phyloP scores from a whole-genome alignment of 495 filamentous ascomycete genomes.

The Cenococcum geophilum region DNA sequence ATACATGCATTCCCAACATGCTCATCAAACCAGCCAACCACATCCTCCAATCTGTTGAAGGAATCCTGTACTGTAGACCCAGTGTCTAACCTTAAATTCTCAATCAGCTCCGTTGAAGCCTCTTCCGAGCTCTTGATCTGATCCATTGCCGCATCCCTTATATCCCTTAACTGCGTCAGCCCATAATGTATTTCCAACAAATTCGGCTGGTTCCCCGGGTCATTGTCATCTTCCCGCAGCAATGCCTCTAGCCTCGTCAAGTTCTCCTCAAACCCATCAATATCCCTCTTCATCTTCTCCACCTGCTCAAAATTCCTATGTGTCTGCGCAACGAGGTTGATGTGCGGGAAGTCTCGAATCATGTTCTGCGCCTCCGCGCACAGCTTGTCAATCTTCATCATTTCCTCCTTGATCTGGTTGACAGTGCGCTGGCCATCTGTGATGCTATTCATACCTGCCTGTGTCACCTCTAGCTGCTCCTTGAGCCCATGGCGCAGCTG shows the following conservation, averaged over 20 bases:
- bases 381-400: slow-evolving; percentile 96
- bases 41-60: slow-evolving; percentile 79
- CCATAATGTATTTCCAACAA: slow-evolving; percentile 82
- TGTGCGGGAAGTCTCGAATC: slow-evolving; percentile 93
- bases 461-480: slow-evolving; percentile 87
- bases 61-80: slow-evolving; percentile 72
- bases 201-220: slow-evolving; percentile 87
- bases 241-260: slow-evolving; percentile 67
- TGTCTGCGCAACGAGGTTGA: slow-evolving; percentile 86
- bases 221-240: slow-evolving; percentile 72
- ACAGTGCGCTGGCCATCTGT: slow-evolving; percentile 82
- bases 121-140: slow-evolving; percentile 47
- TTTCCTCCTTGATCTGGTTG: slow-evolving; percentile 87
- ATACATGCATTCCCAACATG: slow-evolving; percentile 82
- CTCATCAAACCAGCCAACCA: slow-evolving; percentile 90
- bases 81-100: slow-evolving; percentile 51
- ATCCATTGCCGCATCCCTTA: slow-evolving; percentile 91
- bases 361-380: slow-evolving; percentile 94
- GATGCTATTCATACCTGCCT: slow-evolving; percentile 80
- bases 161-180: slow-evolving; percentile 83
- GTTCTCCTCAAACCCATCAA: slow-evolving; percentile 76
- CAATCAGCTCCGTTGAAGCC: slow-evolving; percentile 36
- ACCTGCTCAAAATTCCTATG: slow-evolving; percentile 92
- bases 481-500: slow-evolving; percentile 80
- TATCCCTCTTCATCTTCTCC: slow-evolving; percentile 80